Base-by-base conservation (phyloP, 2,329 filamentous ascomycete species). In the Cladosporium colombiae region DNA sequence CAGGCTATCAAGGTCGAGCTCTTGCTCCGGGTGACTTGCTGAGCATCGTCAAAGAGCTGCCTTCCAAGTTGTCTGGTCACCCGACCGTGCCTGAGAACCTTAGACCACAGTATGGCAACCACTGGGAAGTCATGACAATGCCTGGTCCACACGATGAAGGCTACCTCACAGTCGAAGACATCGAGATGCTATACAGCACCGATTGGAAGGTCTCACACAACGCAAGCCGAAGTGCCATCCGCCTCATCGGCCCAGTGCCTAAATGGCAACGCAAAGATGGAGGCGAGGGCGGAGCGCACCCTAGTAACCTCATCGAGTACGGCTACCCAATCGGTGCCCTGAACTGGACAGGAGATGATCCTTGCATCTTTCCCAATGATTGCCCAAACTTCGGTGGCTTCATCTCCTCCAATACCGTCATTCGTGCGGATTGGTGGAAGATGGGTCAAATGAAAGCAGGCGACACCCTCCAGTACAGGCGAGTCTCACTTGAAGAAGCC, bases 121-220 rank as follows among this genome's bases (percentile, higher is more conserved):
- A 82, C 21, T 86, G 84, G 85, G 81, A 84, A 61, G 77, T 87
- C 6, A 78, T 81, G 56, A 80, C 81, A 14, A 84, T 87, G 82
- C 79, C 81, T 6, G 85, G 85, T 0, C 85, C 85, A 0, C 85
- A 87, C 61, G 82, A 85, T 50, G 80, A 84, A 63, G 85, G 82
- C 0, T 86, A 84, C 68, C 74, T 88, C 13, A 72, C 78, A 0
- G 72, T 79, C 0, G 81, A 85, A 61, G 84, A 84, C 64, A 81
- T 86, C 59, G 81, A 85, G 11, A 85, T 84, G 76, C 79, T 89
- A 1, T 89, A 87, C 74, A 75, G 76, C 5, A 84, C 82, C 0
- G 76, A 81, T n/a, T 88, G 85, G 84, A 85, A 85, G 58, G 79
- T 89, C 1, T 85, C 83, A 0, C 86, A 89, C 69, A 89, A 89